A percentile compares a stretch with the other conserved stretches of the same genome.
phyloP scores from a whole-genome alignment of 2,329 filamentous ascomycete genomes.

The Coniochaeta ligniaria region DNA sequence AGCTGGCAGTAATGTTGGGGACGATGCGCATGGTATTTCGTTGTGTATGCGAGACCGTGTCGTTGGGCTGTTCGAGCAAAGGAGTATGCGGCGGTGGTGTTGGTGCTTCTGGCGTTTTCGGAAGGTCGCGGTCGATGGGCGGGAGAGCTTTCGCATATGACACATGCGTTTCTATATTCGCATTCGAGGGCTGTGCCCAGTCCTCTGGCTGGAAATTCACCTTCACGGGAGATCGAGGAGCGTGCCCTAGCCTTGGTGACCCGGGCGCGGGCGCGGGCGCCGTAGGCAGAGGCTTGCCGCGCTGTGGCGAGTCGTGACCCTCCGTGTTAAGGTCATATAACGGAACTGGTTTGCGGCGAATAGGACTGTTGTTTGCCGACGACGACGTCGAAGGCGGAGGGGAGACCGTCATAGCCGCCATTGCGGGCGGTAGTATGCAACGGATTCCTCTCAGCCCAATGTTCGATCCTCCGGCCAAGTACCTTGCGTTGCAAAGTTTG shows the following conservation, averaged over 20 bases:
- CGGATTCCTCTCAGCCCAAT: not conserved
- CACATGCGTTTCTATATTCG: constrained; percentile 34
- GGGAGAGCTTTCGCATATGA: constrained; percentile 1
- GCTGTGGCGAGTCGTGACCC: constrained; percentile 23
- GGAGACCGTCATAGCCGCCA: constrained; percentile 22
- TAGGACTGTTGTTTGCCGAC: constrained; percentile 16
- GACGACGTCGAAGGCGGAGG: constrained; percentile 16
- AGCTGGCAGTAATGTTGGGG: constrained; percentile 3
- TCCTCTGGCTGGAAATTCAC: constrained; percentile 46
- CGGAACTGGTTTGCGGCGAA: constrained; percentile 28
- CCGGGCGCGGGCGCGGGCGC: constrained; percentile 20
- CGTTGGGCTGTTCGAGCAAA: constrained; percentile 5
- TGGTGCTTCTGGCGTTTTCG: constrained; percentile 25
- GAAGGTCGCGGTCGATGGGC: constrained; percentile 21
- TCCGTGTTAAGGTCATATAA: constrained; percentile 23
- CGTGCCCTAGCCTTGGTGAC: constrained; percentile 39
- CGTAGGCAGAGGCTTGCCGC: constrained; percentile 20
- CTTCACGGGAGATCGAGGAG: constrained; percentile 48
- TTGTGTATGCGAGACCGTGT: constrained; percentile 7
- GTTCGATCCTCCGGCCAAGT: not conserved
- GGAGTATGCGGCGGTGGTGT: constrained; percentile 30
- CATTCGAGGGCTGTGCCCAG: constrained; percentile 45
- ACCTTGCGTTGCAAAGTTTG: not conserved
- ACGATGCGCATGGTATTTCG: constrained; percentile 7
- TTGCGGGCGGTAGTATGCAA: constrained; percentile 9